Conservation (phyloP, 164 flowering plant genomes). For the Sedum album region DNA sequence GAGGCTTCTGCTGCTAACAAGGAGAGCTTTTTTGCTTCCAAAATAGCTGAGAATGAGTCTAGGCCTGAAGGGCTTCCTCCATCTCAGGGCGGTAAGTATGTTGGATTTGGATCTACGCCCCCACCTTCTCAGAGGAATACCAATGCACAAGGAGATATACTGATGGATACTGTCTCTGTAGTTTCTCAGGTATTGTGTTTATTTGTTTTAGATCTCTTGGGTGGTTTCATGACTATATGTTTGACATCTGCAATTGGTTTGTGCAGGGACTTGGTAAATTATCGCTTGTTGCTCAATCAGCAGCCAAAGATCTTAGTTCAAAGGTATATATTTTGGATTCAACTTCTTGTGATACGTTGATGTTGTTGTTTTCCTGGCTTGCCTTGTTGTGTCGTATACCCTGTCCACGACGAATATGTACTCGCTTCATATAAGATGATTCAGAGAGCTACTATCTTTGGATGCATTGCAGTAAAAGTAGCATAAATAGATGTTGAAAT, state of each 20-base stretch:
- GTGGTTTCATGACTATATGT: background rate
- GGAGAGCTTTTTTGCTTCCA: conserved; percentile 67
- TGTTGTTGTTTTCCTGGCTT: background rate
- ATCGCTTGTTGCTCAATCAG: background rate
- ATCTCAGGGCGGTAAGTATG: conserved; percentile 91
- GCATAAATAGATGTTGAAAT: background rate
- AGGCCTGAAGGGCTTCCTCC: conserved; percentile 67
- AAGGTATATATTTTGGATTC: background rate
- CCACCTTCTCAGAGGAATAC: conserved; percentile 16
- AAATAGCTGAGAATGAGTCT: conserved; percentile 36
- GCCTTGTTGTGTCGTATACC: background rate
- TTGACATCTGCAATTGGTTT: background rate
- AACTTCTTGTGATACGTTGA: background rate
- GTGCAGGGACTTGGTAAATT: background rate
- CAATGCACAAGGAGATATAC: background rate
- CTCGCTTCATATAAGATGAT: background rate
- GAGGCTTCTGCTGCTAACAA: conserved; percentile 93
- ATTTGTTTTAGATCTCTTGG: background rate
- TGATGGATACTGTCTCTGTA: background rate
- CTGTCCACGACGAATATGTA: background rate
- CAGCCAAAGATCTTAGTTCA: background rate
- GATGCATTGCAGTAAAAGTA: background rate
- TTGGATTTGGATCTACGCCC: conserved; percentile 85
- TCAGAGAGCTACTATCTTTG: background rate
- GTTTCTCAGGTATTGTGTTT: background rate